These are phyloP conservation scores for Lepidium sativum DNA, from an alignment of 345 rosid genomes.

Conservation along the genomic window DNA sequence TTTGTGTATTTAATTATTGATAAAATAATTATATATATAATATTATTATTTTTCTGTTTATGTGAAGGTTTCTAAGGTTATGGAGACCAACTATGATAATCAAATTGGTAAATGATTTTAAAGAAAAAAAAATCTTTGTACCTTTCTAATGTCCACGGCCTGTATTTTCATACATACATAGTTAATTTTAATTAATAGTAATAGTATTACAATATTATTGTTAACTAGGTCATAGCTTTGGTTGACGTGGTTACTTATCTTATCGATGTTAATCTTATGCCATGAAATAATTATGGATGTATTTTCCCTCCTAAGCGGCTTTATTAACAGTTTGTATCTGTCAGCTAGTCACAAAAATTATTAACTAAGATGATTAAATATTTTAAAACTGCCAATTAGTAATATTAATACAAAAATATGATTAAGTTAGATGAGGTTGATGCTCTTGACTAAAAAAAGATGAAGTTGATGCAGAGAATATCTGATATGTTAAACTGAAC, in stretches of 20 bases:
- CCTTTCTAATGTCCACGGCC: background rate
- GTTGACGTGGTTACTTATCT: background rate
- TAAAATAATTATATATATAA: too few relatives aligned
- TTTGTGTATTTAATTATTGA: too few relatives aligned
- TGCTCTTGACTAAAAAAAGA: too few relatives aligned
- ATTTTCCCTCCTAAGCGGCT: conserved; percentile 16
- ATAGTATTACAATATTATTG: background rate
- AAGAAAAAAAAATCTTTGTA: too few relatives aligned
- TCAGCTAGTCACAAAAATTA: background rate
- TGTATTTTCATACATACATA: too few relatives aligned
- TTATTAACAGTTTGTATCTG: conserved; percentile 7
- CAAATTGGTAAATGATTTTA: too few relatives aligned
- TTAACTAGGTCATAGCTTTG: background rate
- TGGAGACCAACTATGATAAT: too few relatives aligned
- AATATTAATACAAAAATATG: background rate
- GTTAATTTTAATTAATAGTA: too few relatives aligned
- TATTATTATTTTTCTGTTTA: too few relatives aligned
- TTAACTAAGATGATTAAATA: too few relatives aligned
- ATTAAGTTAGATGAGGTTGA: background rate
- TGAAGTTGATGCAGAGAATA: background rate
- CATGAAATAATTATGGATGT: background rate
- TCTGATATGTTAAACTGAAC: background rate
- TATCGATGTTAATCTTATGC: background rate
- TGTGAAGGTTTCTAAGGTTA: too few relatives aligned
- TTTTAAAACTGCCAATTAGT: background rate